Conservation (phyloP, 2,329 filamentous ascomycete species). For the Ophiostoma tasmaniense region DNA sequence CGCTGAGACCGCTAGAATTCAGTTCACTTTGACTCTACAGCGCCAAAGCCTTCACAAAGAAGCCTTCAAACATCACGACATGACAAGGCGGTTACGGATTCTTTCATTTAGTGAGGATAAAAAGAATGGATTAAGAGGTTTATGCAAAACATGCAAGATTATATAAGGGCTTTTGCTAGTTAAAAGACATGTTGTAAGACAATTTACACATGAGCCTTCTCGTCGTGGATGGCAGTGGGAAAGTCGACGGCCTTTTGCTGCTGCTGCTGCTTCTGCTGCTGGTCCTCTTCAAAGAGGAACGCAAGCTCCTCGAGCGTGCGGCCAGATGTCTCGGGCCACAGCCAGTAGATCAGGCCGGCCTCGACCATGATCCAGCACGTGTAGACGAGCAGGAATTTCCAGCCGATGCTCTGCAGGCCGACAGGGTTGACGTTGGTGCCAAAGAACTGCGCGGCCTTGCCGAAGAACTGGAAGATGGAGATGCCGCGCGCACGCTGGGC, state of each 20-base stretch:
- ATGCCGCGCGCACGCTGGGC: conserved; percentile 28
- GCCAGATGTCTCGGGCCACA: conserved; percentile 26
- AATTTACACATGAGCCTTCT: background rate
- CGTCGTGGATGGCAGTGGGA: background rate
- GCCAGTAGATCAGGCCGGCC: conserved; percentile 28
- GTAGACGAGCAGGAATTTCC: conserved; percentile 28
- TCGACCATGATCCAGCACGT: conserved; percentile 28
- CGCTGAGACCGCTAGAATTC: background rate
- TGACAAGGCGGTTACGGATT: too few relatives aligned
- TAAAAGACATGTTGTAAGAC: background rate
- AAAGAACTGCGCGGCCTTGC: conserved; percentile 27
- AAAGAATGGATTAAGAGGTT: too few relatives aligned
- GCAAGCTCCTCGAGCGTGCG: conserved; percentile 26
- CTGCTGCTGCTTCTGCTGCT: conserved; percentile 9
- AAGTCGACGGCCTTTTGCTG: background rate
- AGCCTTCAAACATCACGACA: too few relatives aligned
- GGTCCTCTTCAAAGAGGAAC: conserved; percentile 20
- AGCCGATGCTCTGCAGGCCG: conserved; percentile 25
- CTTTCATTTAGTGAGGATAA: too few relatives aligned
- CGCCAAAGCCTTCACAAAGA: background rate
- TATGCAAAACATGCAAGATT: background rate
- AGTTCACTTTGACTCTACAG: background rate
- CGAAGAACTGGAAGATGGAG: conserved; percentile 28
- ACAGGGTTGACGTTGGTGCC: conserved; percentile 28
- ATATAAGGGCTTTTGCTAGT: background rate